phyloP scores from a whole-genome alignment of 2,329 filamentous ascomycete genomes.

The Colletotrichum sp. region DNA sequence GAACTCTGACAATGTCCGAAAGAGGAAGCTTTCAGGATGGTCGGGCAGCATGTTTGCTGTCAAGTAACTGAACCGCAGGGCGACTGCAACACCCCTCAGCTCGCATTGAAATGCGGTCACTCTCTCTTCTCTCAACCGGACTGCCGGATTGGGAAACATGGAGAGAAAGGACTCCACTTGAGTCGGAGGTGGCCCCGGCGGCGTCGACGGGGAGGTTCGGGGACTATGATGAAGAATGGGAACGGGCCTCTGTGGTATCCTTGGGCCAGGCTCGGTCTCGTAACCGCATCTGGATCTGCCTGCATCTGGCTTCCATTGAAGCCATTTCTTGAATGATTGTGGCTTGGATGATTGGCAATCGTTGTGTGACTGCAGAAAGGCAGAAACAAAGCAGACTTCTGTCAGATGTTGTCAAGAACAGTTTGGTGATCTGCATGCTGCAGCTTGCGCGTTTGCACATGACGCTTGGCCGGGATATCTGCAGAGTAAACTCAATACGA shows the following conservation, averaged over 20 bases:
- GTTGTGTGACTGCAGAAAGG: not conserved
- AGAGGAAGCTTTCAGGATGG: not conserved
- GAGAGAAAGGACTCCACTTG: not conserved
- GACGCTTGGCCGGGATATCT: not conserved
- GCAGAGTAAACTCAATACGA: not conserved
- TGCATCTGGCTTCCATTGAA: not conserved
- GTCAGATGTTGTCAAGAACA: not conserved
- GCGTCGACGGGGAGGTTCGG: not conserved
- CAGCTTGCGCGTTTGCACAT: not conserved
- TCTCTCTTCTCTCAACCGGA: not conserved
- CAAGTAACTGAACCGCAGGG: not conserved
- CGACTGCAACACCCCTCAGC: not conserved
- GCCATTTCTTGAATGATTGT: not conserved
- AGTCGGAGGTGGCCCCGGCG: slow-evolving; percentile 9
- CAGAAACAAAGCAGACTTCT: not conserved
- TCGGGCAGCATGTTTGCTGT: not conserved
- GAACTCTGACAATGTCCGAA: not conserved
- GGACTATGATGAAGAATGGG: not conserved
- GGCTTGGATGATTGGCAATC: not conserved
- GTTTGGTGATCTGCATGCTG: not conserved
- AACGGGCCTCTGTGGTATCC: not conserved
- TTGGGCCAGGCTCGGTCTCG: not conserved
- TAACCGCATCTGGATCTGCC: not conserved
- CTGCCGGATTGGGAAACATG: slow-evolving; percentile 6
- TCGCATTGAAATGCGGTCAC: not conserved